Evolutionary conservation across 2,329 filamentous ascomycete species (phyloP).

Genomic region (Diaporthe destruens): DNA sequence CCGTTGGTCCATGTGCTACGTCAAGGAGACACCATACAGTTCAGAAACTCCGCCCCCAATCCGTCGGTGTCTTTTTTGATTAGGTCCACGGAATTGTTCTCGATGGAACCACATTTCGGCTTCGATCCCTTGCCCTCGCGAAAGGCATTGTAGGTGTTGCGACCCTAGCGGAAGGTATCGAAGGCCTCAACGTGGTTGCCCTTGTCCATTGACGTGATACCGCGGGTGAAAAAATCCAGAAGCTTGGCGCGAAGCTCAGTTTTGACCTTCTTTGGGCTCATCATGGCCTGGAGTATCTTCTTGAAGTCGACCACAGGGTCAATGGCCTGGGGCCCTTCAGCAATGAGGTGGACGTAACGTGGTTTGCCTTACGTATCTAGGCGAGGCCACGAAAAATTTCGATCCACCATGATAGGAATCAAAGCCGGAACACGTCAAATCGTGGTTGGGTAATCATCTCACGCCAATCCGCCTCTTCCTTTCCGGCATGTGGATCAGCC

Average conservation of each 20-base stretch:
- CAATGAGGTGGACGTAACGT: background rate
- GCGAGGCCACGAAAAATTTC: background rate
- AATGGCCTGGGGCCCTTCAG: background rate
- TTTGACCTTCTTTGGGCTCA: background rate
- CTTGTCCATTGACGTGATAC: background rate
- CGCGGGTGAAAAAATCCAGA: no score
- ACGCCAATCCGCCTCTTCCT: background rate
- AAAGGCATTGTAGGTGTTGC: background rate
- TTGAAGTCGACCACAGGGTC: background rate
- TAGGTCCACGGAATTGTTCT: background rate
- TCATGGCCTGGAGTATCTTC: background rate
- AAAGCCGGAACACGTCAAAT: conserved; percentile 26
- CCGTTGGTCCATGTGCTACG: background rate
- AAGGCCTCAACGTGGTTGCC: background rate
- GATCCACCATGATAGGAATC: background rate
- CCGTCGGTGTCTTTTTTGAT: background rate
- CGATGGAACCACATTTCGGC: background rate
- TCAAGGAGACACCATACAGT: background rate
- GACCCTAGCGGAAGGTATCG: no score
- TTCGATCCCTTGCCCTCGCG: background rate
- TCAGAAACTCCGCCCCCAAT: background rate
- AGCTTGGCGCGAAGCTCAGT: background rate
- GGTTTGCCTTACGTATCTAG: background rate
- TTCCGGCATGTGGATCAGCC: background rate
- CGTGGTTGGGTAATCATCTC: conserved; percentile 21